Percentiles rank a stretch among this genome's conserved stretches.
These are phyloP conservation scores for Ascosphaera apis DNA, from an alignment of 2,329 filamentous ascomycete genomes.

Conservation along the genomic window DNA sequence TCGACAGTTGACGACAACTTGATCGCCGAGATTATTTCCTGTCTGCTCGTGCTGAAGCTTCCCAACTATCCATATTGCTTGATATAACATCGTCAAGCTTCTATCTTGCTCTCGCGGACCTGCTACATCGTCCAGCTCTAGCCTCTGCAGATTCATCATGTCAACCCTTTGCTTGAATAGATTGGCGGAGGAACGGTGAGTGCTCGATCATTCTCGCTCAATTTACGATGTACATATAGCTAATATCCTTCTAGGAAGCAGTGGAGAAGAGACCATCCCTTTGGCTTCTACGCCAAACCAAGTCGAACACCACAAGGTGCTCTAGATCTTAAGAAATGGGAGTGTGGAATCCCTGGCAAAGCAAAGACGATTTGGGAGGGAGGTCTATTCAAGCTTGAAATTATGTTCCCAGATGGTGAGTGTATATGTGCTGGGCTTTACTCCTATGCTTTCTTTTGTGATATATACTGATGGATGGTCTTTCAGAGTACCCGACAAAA, in stretches of 20 bases:
- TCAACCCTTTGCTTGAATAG: slow-evolving; percentile 62
- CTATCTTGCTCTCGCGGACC: not conserved
- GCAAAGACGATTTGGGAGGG: slow-evolving; percentile 95
- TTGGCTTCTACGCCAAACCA: slow-evolving; percentile 89
- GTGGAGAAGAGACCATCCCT: slow-evolving; percentile 91
- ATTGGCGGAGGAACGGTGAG: slow-evolving; percentile 67
- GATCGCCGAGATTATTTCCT: too few relatives aligned
- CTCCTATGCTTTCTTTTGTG: too few relatives aligned
- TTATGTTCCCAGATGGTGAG: slow-evolving; percentile 81
- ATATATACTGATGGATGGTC: not conserved
- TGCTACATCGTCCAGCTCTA: not conserved
- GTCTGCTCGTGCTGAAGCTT: not conserved
- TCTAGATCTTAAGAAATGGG: slow-evolving; percentile 85
- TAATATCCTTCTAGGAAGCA: slow-evolving; percentile 43
- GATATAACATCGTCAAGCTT: not conserved
- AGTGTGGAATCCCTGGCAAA: slow-evolving; percentile 89
- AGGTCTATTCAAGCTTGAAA: slow-evolving; percentile 85
- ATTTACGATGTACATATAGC: not conserved
- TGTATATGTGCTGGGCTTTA: slow-evolving; percentile 4
- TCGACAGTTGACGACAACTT: too few relatives aligned
- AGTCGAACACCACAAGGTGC: slow-evolving; percentile 55
- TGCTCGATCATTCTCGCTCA: slow-evolving; percentile 3
- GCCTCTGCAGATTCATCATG: slow-evolving; percentile 28
- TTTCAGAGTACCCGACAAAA: slow-evolving; percentile 85
- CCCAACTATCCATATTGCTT: not conserved